Base-by-base conservation (phyloP, 208 protist species). In the Balamuthia mandrillaris region DNA sequence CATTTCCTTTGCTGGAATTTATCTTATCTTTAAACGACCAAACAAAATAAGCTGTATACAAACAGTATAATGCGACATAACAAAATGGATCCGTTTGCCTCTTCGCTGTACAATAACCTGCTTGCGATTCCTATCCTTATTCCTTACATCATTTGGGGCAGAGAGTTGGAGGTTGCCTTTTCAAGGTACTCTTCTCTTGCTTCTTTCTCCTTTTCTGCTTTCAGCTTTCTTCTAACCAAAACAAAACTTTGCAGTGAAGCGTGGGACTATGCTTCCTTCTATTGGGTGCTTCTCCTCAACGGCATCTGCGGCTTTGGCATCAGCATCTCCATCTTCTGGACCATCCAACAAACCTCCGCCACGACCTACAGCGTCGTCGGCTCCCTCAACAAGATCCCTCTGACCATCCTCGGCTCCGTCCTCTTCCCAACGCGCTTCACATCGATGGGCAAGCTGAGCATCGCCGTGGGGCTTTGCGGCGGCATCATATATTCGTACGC, bases 361-460 rank as follows among this genome's bases (percentile, higher is more conserved):
- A 78, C 68, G 14, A 78, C 68, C 68, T 52, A 16, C 29, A 60
- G 45, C 29, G 58, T 78, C 45, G 68, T 78, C 45, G 68, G 68
- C 21, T 78, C 68, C 24, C 58, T 78, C 45, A 78, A 78, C 68
- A 78, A 78, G 68, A 78, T 78, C 18, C 68, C 68, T 1, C 24
- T 78, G 44, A 78, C 68, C 24, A 56, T 78, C 16, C 9, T 78
- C 1, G 68, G 68, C 37, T 78, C 68, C 1, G 0, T 78, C 68
- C 51, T 78, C 42, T 78, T 78, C 68, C 4, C 10, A 31, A 78
- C 68, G 6, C 68, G 45, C 4, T 78, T 78, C 68, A 78, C 5
- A 10, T 3, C 42, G 9, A 78, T 78, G 5, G 68, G 68, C 68
- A n/a, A n/a, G n/a, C n/a, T n/a, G n/a, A n/a, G n/a, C n/a, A n/a